These are phyloP conservation scores for Pseudofabraea citricarpa DNA, from an alignment of 2,329 filamentous ascomycete genomes.

Conservation along the genomic window DNA sequence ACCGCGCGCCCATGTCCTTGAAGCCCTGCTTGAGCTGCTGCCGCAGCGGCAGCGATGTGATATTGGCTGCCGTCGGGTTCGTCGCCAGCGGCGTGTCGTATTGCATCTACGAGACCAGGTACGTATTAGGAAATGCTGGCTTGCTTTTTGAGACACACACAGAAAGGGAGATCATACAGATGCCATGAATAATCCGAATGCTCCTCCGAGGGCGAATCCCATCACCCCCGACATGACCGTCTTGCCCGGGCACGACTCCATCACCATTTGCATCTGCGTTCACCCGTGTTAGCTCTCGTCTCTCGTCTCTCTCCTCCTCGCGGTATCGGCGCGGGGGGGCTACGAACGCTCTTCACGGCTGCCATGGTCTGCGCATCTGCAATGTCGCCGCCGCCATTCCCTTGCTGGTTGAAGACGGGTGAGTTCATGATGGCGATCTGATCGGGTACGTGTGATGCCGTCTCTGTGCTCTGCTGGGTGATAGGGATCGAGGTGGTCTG, in stretches of 20 bases:
- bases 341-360: constrained; percentile 26
- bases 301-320: too few species aligned
- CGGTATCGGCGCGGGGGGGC: too few species aligned
- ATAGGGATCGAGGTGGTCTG: neutral
- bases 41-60: constrained; percentile 67
- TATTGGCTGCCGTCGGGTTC: constrained; percentile 33
- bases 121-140: neutral
- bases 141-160: neutral
- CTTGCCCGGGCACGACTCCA: constrained; percentile 92
- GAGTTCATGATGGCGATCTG: neutral
- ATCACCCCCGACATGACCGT: constrained; percentile 85
- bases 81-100: constrained; percentile 82
- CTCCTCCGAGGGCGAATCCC: constrained; percentile 88
- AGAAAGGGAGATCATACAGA: constrained; percentile 56
- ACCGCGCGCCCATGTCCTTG: constrained; percentile 88
- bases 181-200: constrained; percentile 98
- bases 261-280: constrained; percentile 37
- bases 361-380: constrained; percentile 23
- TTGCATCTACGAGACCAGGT: constrained; percentile 65
- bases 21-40: constrained; percentile 83
- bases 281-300: constrained; percentile 2
- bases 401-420: constrained; percentile 1
- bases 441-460: neutral
- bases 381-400: constrained; percentile 9
- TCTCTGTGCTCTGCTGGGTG: neutral